phyloP scores from a whole-genome alignment of 148 eudicot species.

The Euryodendron excelsum region DNA sequence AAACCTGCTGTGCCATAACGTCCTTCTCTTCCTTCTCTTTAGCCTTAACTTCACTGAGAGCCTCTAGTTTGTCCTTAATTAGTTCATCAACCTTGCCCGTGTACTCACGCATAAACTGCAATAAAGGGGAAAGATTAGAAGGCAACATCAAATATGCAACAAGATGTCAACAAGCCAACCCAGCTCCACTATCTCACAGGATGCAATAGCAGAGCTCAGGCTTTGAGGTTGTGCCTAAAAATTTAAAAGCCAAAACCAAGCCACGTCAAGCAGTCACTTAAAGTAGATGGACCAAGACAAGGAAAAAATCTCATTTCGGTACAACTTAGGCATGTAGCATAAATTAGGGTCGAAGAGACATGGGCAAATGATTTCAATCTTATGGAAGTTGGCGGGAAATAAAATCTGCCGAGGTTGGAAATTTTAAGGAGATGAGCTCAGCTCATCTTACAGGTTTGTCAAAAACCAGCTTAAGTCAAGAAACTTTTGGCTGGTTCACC shows the following conservation, averaged over 20 bases:
- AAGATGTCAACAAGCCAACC: neutral
- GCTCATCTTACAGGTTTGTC: neutral
- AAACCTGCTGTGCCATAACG: slow-evolving; percentile 69
- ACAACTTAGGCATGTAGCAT: neutral
- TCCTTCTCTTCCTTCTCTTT: slow-evolving; percentile 91
- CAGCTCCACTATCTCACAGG: neutral
- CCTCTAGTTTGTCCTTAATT: slow-evolving; percentile 78
- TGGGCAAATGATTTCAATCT: neutral
- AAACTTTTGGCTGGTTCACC: neutral
- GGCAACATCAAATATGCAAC: neutral
- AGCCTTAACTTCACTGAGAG: slow-evolving; percentile 67
- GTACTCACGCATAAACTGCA: slow-evolving; percentile 94
- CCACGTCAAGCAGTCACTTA: neutral
- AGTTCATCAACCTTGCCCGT: slow-evolving; percentile 94
- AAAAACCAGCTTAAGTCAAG: neutral
- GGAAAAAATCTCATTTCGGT: neutral
- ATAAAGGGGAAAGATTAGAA: neutral
- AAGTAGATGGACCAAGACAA: neutral
- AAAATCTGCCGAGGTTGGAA: neutral
- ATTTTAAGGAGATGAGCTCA: neutral
- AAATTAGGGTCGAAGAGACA: neutral
- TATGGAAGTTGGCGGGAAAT: neutral
- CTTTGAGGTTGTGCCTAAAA: neutral
- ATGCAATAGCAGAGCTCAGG: neutral
- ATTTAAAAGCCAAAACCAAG: neutral